phyloP scores from a whole-genome alignment of 108 stramenopile species.

The Cyclotella sp. region DNA sequence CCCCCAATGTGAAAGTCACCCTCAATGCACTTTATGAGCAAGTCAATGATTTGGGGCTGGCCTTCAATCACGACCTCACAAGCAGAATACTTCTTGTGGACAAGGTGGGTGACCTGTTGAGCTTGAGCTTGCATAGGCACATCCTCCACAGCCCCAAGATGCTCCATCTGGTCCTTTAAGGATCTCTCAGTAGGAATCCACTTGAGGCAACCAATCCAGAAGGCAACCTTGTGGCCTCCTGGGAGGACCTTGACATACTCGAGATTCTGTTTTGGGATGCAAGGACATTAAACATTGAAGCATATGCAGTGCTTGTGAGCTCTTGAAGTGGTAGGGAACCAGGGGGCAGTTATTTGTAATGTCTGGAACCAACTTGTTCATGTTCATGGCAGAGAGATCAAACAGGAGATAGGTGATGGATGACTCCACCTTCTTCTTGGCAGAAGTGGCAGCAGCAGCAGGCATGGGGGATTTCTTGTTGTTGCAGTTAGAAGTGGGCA shows the following conservation, averaged over 20 bases:
- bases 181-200: not conserved
- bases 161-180: not conserved
- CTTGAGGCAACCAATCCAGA: not conserved
- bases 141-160: no score
- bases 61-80: conserved; percentile 1
- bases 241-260: conserved; percentile 4
- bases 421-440: conserved; percentile 2
- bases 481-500: no score
- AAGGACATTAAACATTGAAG: not conserved
- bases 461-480: not conserved
- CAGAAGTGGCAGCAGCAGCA: not conserved
- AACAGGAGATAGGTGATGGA: not conserved
- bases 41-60: not conserved
- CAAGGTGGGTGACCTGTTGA: conserved; percentile 5
- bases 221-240: not conserved
- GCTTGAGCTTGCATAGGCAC: not conserved
- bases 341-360: not conserved
- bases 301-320: not conserved
- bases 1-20: not conserved
- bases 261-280: not conserved
- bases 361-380: not conserved
- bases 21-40: conserved; percentile 7
- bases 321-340: conserved; percentile 3
- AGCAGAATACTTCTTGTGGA: not conserved
- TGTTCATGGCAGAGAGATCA: not conserved